Conservation (phyloP, 306 rosid genomes). For the Phaseolus lunatus region DNA sequence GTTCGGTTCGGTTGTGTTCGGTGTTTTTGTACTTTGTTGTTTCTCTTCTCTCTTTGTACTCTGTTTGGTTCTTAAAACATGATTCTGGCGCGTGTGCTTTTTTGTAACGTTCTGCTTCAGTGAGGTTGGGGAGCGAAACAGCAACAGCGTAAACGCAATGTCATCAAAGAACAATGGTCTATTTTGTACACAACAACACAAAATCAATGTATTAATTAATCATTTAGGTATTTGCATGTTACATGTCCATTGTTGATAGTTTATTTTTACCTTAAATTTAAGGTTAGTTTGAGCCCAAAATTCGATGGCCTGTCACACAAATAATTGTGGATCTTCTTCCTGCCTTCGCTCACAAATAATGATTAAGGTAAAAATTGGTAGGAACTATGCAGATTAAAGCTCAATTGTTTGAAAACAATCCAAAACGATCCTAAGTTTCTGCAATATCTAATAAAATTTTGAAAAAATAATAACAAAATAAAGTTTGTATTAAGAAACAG, state of each 20-base stretch:
- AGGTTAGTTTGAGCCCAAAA: not conserved
- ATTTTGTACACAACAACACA: slow-evolving; percentile 17
- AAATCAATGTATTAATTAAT: not conserved
- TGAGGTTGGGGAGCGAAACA: not conserved
- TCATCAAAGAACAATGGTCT: slow-evolving; percentile 32
- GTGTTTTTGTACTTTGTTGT: slow-evolving; percentile 16
- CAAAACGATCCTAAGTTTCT: too few species aligned
- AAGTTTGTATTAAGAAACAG: too few species aligned
- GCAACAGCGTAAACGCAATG: slow-evolving; percentile 25
- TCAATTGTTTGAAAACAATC: too few species aligned
- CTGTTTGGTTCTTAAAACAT: not conserved
- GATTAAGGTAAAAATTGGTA: too few species aligned
- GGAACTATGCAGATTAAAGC: too few species aligned
- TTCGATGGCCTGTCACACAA: not conserved
- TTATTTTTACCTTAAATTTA: slow-evolving; percentile 30
- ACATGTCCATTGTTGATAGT: not conserved
- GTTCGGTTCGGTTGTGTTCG: not conserved
- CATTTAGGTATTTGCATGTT: not conserved
- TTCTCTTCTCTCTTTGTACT: not conserved
- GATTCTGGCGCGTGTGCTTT: not conserved
- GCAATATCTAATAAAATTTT: too few species aligned
- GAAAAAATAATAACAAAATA: too few species aligned
- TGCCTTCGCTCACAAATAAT: not conserved
- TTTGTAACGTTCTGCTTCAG: not conserved
- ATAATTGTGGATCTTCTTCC: slow-evolving; percentile 12